Base-by-base conservation (phyloP, 73 alveolate genomes). In the Durusdinium trenchii region DNA sequence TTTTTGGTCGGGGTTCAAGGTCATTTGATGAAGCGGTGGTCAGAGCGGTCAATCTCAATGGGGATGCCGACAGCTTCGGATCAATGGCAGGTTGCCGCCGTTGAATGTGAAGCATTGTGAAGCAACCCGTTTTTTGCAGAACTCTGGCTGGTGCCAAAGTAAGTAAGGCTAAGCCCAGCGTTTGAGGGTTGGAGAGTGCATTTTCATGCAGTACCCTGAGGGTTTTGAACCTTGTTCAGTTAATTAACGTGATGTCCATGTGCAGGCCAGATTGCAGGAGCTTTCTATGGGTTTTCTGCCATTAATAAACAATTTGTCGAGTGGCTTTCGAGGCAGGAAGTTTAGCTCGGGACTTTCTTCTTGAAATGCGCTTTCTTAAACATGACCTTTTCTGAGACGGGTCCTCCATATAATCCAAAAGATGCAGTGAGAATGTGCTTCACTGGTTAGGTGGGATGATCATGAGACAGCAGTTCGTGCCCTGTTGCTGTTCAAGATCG, bases 31-130 rank as follows among this genome's bases (percentile, higher is more conserved):
- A 93, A 43, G 92, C 99, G 9, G 62, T 93, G 5, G 75, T 46
- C 61, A 60, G 92, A 26, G 90, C 99, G 7, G 99, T 93, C 45
- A 93, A 93, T 75, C 92, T 93, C 83, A 71, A 75, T 28, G 99
- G 99, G n/a, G 99, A 93, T 54, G 90, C 99, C 10, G 99, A 93
- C 83, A 93, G 99, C 82, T 76, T 75, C 36, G 99, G 99, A n/a
- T 93, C 99, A 38, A 76, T 93, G 47, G 89, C 99, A 93, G 99
- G 98, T 61, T 43, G n/a, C 67, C 16, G 2, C 42, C 9, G 57
- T 81, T 26, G 20, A 26, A 28, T 20, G 43, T 23, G 45, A 4
- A 16, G 48, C 30, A 30, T 18, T 81, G 67, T 38, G 26, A 32
- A 0, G 18, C 43, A 10, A 81, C 12, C 67, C 26, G 12, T 10